Percentiles rank a stretch among this genome's conserved stretches.
Conservation (phyloP, 2,329 filamentous ascomycete genomes). For the Zalaria sp. region DNA sequence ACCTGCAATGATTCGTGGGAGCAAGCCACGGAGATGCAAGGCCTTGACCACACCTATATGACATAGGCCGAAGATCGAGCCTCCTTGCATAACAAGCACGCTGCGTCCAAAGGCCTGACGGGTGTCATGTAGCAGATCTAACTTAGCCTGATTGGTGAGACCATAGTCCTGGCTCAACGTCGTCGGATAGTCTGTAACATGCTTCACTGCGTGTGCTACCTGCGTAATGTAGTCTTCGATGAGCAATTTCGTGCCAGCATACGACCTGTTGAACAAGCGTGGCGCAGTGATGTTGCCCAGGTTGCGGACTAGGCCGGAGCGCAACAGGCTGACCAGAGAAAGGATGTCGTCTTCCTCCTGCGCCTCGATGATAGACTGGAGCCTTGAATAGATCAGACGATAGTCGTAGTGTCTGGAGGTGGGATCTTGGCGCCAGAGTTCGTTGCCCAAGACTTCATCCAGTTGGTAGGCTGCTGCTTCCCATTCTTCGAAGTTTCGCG, state of each 20-base stretch:
- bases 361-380: constrained; percentile 55
- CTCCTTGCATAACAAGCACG: constrained; percentile 75
- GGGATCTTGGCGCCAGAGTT: constrained; percentile 74
- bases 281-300: constrained; percentile 80
- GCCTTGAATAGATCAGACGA: constrained; percentile 63
- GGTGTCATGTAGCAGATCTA: constrained; percentile 77
- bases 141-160: constrained; percentile 61
- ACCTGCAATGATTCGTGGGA: constrained; percentile 83
- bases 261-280: constrained; percentile 69
- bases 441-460: constrained; percentile 68
- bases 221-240: constrained; percentile 86
- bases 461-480: constrained; percentile 68
- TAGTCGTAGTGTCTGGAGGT: constrained; percentile 76
- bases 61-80: constrained; percentile 80
- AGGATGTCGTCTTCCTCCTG: constrained; percentile 60
- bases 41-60: constrained; percentile 86
- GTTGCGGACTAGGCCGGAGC: constrained; percentile 65
- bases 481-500: constrained; percentile 71
- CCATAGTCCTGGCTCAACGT: constrained; percentile 15
- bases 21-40: constrained; percentile 61
- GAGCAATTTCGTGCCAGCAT: constrained; percentile 75
- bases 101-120: constrained; percentile 78
- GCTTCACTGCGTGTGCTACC: constrained; percentile 66
- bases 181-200: constrained; percentile 56
- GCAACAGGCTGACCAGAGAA: constrained; percentile 62